Conservation (phyloP, 139 green algal genomes). For the Chlorella sp. region DNA sequence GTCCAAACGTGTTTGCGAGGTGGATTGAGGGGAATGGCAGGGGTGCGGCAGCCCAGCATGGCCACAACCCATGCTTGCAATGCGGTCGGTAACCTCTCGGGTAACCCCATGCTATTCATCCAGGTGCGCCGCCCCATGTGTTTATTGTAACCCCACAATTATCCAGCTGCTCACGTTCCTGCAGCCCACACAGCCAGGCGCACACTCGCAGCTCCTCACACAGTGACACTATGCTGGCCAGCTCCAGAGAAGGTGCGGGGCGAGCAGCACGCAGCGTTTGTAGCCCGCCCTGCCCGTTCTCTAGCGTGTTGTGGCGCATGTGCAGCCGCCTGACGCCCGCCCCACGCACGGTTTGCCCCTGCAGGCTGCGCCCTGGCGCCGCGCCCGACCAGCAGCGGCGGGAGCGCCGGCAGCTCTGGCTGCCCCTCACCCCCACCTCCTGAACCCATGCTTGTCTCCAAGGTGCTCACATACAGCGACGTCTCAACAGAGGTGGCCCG, state of each 20-base stretch:
- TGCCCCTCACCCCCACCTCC: background rate
- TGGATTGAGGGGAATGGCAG: no score
- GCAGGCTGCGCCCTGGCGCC: background rate
- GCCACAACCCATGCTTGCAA: no score
- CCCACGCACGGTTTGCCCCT: background rate
- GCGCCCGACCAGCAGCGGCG: background rate
- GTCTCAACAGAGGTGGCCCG: conserved; percentile 35
- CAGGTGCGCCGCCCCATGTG: background rate
- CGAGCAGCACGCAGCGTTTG: background rate
- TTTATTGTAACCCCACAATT: background rate
- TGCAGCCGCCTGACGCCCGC: background rate
- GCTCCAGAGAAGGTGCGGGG: background rate
- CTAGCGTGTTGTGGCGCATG: background rate
- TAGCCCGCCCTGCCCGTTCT: background rate
- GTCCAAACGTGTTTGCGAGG: no score
- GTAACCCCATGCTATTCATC: background rate
- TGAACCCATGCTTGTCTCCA: background rate
- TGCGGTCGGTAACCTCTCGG: background rate
- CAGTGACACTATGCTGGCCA: background rate
- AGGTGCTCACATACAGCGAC: conserved; percentile 38
- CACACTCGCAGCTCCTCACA: no score
- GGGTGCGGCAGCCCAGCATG: no score
- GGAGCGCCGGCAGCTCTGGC: background rate
- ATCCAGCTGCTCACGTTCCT: background rate
- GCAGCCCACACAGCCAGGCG: background rate